Conservation (phyloP, 129 eudicot genomes). For the Arctium minus region DNA sequence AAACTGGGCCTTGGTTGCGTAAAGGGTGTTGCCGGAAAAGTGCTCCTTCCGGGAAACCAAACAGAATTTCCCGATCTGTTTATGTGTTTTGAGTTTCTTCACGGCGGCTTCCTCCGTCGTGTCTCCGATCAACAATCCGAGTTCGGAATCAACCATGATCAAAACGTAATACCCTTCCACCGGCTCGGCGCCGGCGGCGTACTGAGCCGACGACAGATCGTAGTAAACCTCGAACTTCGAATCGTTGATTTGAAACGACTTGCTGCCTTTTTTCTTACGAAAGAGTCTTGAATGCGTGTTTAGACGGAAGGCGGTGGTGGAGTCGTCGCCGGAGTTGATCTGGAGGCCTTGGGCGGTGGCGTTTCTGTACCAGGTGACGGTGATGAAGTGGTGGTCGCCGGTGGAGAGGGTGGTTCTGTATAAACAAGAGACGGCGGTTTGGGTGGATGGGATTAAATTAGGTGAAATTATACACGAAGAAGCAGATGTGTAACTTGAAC, state of each 20-base stretch:
- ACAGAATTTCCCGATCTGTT: conserved; percentile 41
- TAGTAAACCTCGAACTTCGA: conserved; percentile 53
- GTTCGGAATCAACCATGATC: conserved; percentile 50
- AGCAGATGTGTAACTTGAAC: conserved; percentile 39
- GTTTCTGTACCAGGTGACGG: conserved; percentile 77
- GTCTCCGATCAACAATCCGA: conserved; percentile 69
- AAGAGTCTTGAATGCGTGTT: conserved; percentile 74
- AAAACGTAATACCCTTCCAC: conserved; percentile 58
- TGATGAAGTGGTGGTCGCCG: conserved; percentile 39
- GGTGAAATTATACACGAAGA: conserved; percentile 47
- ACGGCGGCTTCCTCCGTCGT: conserved; percentile 48
- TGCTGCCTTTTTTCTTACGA: conserved; percentile 64
- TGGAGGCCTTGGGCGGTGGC: conserved; percentile 56
- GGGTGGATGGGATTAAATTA: conserved; percentile 54
- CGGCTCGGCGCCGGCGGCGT: conserved; percentile 75
- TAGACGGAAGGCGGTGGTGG: conserved; percentile 49
- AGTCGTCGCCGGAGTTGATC: conserved; percentile 50
- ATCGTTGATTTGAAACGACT: conserved; percentile 33
- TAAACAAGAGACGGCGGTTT: conserved; percentile 54
- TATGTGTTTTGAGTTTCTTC: conserved; percentile 42
- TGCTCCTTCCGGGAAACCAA: conserved; percentile 66
- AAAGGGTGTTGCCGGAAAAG: conserved; percentile 70
- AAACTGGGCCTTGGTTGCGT: conserved; percentile 71
- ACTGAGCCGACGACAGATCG: conserved; percentile 71
- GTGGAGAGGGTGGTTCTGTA: conserved; percentile 57